Evolutionary conservation across 2,329 filamentous ascomycete species (phyloP).

Genomic region (Polytolypa hystricis): DNA sequence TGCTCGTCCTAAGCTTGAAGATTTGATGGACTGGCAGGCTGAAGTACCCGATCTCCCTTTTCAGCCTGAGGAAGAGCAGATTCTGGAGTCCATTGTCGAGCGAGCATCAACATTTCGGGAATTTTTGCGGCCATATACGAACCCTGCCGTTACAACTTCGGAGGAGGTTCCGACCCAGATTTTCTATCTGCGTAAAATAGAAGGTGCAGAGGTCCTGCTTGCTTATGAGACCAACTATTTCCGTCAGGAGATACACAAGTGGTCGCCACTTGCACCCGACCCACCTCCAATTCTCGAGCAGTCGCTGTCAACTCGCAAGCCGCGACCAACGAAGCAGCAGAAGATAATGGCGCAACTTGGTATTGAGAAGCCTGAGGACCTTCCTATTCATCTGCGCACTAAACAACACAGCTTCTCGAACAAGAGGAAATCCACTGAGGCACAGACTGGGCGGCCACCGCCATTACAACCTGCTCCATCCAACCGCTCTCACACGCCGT

Average conservation of each 20-base stretch:
- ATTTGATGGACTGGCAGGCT: conserved; percentile 70
- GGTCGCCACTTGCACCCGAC: conserved; percentile 78
- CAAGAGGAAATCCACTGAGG: conserved; percentile 59
- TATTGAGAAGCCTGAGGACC: conserved; percentile 78
- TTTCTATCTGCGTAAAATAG: conserved; percentile 93
- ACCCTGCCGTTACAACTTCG: conserved; percentile 65
- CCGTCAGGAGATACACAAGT: conserved; percentile 87
- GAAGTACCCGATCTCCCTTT: conserved; percentile 76
- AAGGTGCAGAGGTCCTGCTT: conserved; percentile 87
- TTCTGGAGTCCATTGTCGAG: conserved; percentile 74
- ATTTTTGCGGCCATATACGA: conserved; percentile 70
- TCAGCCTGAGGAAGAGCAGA: conserved; percentile 87
- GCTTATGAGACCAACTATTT: conserved; percentile 96
- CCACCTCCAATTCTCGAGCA: conserved; percentile 76
- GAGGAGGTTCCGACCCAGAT: conserved; percentile 82
- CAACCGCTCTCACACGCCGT: conserved; percentile 16
- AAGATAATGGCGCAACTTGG: conserved; percentile 85
- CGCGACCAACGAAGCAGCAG: conserved; percentile 89
- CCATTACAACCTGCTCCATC: conserved; percentile 23
- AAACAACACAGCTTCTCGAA: conserved; percentile 55
- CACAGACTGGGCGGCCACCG: conserved; percentile 19
- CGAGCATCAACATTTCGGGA: conserved; percentile 75
- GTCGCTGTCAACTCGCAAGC: conserved; percentile 87
- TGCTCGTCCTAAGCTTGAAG: conserved; percentile 86
- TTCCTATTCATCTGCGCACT: conserved; percentile 70